Evolutionary conservation across 176 grass and related monocot species (phyloP).

Genomic region (Phyllostachys edulis): DNA sequence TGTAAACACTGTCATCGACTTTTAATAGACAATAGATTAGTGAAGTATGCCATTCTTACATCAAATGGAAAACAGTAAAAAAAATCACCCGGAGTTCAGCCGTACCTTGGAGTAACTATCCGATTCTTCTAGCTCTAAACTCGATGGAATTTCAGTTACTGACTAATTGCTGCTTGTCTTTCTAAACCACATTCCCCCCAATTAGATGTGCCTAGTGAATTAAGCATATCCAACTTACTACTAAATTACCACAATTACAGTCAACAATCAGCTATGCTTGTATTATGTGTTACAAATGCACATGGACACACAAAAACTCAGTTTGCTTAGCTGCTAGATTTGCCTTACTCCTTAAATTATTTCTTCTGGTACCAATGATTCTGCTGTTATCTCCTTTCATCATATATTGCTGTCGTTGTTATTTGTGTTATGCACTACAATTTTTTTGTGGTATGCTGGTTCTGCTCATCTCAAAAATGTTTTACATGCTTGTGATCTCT

Average conservation of each 20-base stretch:
- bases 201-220: neutral
- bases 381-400: neutral
- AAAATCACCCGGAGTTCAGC: neutral
- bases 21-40: neutral
- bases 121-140: neutral
- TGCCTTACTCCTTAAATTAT: neutral
- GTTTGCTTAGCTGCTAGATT: neutral
- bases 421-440: neutral
- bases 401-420: neutral
- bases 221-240: neutral
- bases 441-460: neutral
- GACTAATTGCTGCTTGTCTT: neutral
- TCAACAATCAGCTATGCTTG: neutral
- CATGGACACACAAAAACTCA: neutral
- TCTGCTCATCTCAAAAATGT: conserved; percentile 14
- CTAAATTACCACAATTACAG: neutral
- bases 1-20: no score
- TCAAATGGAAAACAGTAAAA: neutral
- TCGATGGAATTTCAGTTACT: neutral
- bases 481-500: conserved; percentile 20
- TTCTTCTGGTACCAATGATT: neutral
- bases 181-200: neutral
- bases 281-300: conserved; percentile 10
- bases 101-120: neutral
- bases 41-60: neutral